Evolutionary conservation across 257 asterid species (phyloP).

Genomic region (Nicotiana noctiflora): DNA sequence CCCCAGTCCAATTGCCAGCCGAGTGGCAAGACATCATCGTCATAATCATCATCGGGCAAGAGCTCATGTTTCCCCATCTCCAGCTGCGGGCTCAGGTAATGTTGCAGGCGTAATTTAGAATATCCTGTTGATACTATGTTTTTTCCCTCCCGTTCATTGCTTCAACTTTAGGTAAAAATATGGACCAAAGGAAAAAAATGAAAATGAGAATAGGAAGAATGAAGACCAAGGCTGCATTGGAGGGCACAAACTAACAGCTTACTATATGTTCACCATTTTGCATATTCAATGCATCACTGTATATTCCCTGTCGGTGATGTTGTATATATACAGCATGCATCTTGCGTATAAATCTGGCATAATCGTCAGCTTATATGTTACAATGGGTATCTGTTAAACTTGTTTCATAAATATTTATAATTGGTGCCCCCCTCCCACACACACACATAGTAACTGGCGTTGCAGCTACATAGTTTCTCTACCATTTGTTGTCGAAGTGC

Average conservation of each 20-base stretch:
- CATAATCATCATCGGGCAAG: conserved; percentile 37
- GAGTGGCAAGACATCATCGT: conserved; percentile 30
- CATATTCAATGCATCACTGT: neutral
- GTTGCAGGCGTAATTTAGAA: conserved; percentile 1
- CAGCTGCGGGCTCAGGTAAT: conserved; percentile 60
- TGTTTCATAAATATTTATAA: neutral
- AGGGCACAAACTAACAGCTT: neutral
- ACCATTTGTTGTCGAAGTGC: neutral
- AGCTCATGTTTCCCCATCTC: conserved; percentile 63
- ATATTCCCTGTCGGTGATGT: neutral
- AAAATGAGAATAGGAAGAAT: neutral
- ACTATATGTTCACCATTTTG: neutral
- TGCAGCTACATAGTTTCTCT: neutral
- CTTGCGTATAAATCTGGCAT: neutral
- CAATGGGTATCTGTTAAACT: neutral
- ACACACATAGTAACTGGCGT: neutral
- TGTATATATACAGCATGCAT: neutral
- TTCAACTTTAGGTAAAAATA: neutral
- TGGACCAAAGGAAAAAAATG: neutral
- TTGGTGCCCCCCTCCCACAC: too few species aligned
- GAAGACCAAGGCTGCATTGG: neutral
- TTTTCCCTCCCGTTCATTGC: neutral
- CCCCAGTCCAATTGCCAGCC: conserved; percentile 41
- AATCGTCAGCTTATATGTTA: neutral
- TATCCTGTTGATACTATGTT: neutral